Percentiles rank a stretch among this genome's conserved stretches.
Evolutionary conservation across 1,284 basidiomycete species (phyloP).

Genomic region (Polyporus tsugae): DNA sequence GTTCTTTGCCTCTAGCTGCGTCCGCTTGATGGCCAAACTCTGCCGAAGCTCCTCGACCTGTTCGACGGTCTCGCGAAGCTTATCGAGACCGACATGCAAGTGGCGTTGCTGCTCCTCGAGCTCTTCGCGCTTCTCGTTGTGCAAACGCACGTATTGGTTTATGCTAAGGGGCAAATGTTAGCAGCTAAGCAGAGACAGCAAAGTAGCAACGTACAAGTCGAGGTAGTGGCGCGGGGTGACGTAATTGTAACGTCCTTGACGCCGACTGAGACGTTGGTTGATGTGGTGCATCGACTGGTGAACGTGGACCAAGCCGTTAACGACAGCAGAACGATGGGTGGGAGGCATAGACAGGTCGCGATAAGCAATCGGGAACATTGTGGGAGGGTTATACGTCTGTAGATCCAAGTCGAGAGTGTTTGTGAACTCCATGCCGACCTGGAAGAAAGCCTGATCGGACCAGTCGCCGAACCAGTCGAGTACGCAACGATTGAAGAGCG

Average conservation of each 20-base stretch:
- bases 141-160: conserved; percentile 96
- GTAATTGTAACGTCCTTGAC: conserved; percentile 94
- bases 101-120: conserved; percentile 99
- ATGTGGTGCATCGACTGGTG: conserved; percentile 92
- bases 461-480: conserved; percentile 99
- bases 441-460: conserved; percentile 97
- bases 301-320: conserved; percentile 94
- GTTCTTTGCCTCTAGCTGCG: conserved; percentile 93
- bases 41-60: conserved; percentile 97
- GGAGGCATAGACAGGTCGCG: conserved; percentile 85
- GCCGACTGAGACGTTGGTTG: conserved; percentile 88
- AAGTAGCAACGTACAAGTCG: conserved; percentile 84
- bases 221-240: conserved; percentile 99
- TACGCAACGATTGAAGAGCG: conserved; percentile 97
- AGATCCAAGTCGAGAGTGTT: conserved; percentile 90
- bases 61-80: conserved; percentile 93
- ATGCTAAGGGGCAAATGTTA: conserved; percentile 62
- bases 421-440: conserved; percentile 96
- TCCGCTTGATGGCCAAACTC: conserved; percentile 94
- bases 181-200: conserved; percentile 6
- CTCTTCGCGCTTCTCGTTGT: conserved; percentile 98
- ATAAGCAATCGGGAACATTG: conserved; percentile 89
- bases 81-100: conserved; percentile 97
- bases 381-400: conserved; percentile 79
- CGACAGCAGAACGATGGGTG: conserved; percentile 85